Base-by-base conservation (phyloP, 192 early-diverging fungal genomes). In the Jimgerdemannia lactiflua region DNA sequence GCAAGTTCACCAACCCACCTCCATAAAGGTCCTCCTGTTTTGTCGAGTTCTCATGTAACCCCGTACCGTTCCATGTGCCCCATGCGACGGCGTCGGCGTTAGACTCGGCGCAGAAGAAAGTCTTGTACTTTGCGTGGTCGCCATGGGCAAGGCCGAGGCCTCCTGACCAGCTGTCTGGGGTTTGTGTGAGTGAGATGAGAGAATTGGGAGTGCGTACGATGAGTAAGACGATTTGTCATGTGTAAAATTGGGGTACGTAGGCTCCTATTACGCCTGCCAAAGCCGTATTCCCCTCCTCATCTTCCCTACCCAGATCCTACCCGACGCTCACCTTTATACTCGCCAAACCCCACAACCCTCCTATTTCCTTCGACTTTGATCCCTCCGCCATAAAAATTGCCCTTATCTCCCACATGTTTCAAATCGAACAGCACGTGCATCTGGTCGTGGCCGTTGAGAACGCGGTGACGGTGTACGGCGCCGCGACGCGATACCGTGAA, bases 71-170 rank as follows among this genome's bases (percentile, higher is more conserved):
- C 65, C 75, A 82, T 14, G 71, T 66, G 40, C 67, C 59, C 20
- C 63, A 69, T 7, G 64, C 75, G 10, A 74, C 75, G 3, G 74
- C 72, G 40, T 71, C 74, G 54, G 75, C 42, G 59, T 75, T 75
- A 18, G 69, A 44, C 39, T 54, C 74, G 14, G 74, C 40, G 20
- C 74, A 75, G 43, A 75, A 75, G 67, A 44, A 75, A 3, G 69
- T 67, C 18, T 42, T 69, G 67, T 69, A 82, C 9, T 19, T 7
- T 9, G 67, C 67, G 19, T 68, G 67, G 9, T 20, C 29, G 18
- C 29, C 67, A 6, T 9, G 2, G 67, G 67, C 67, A 19, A 68
- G 67, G 29, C 67, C 67, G 19, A 68, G 67, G 2, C 67, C 67
- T 7, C 67, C 67, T 68, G 67, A 68, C 67, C 67, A 68, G 2